phyloP scores from a whole-genome alignment of 1,139 yeast genomes.

The Saccharomyces hybrid region DNA sequence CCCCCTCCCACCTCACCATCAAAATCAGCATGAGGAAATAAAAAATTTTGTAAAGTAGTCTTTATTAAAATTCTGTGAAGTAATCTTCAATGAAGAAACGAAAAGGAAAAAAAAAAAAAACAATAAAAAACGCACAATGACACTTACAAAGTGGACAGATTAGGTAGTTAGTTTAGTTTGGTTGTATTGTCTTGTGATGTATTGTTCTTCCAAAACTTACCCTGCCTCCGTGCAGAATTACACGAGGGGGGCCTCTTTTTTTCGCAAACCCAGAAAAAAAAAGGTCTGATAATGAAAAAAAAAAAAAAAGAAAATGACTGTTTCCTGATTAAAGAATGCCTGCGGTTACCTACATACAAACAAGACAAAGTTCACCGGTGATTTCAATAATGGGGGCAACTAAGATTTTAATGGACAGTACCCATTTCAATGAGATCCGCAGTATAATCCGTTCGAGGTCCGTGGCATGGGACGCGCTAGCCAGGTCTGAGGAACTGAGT shows the following conservation, averaged over 20 bases:
- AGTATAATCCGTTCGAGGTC: conserved; percentile 71
- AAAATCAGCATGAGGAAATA: not conserved
- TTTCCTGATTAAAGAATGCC: not conserved
- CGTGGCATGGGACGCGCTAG: conserved; percentile 89
- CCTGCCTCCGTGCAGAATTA: conserved; percentile 1
- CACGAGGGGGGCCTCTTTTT: not conserved
- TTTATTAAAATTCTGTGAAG: too few relatives aligned
- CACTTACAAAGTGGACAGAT: too few relatives aligned
- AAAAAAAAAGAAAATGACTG: not conserved
- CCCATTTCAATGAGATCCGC: conserved; percentile 65
- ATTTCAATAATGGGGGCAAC: conserved; percentile 4
- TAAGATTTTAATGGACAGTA: conserved; percentile 43
- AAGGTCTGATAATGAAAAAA: conserved; percentile 1
- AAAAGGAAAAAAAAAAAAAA: too few relatives aligned
- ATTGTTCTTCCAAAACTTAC: not conserved
- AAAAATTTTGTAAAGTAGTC: not conserved
- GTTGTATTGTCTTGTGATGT: not conserved
- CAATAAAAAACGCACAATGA: too few relatives aligned
- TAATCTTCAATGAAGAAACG: too few relatives aligned
- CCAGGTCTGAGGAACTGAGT: conserved; percentile 59
- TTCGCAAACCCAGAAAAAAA: not conserved
- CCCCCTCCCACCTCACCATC: not conserved
- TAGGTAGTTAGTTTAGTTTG: too few relatives aligned
- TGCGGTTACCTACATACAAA: not conserved
- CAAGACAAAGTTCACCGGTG: not conserved